Evolutionary conservation across 2,329 filamentous ascomycete species (phyloP).

Genomic region (Fusarium lateritium): DNA sequence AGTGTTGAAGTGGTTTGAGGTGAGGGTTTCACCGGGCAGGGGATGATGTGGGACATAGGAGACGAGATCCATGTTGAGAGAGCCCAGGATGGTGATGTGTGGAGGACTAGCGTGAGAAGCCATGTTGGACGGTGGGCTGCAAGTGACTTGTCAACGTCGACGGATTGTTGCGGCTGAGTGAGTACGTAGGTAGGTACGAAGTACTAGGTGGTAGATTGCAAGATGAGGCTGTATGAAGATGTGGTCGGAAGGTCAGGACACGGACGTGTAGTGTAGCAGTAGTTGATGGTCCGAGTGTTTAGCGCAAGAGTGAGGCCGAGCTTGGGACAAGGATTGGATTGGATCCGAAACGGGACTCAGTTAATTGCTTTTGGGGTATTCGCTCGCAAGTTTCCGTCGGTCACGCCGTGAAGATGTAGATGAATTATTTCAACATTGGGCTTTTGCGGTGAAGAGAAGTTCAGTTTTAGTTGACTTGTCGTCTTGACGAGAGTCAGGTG

Average conservation of each 20-base stretch:
- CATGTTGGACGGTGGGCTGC: constrained; percentile 33
- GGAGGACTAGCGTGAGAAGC: constrained; percentile 46
- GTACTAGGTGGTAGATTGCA: neutral
- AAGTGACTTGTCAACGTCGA: neutral
- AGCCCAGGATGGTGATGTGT: constrained; percentile 87
- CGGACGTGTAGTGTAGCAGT: constrained; percentile 5
- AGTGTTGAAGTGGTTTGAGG: constrained; percentile 81
- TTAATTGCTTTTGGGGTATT: neutral
- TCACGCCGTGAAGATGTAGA: constrained; percentile 1
- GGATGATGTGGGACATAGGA: constrained; percentile 89
- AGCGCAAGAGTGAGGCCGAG: constrained; percentile 6
- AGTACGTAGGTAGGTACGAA: neutral
- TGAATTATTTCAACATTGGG: neutral
- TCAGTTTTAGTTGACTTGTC: neutral
- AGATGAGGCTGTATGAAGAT: constrained; percentile 20
- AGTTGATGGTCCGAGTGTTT: constrained; percentile 3
- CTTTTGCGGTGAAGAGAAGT: constrained; percentile 19
- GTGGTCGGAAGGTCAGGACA: constrained; percentile 18
- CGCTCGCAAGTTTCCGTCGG: neutral
- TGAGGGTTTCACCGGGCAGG: constrained; percentile 87
- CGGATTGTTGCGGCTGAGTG: constrained; percentile 6
- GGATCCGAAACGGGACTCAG: neutral
- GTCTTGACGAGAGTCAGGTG: constrained; percentile 18
- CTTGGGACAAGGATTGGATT: neutral
- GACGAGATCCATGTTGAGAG: constrained; percentile 94